Evolutionary conservation across 768 basidiomycete genomes (phyloP), one percentile per base, ranked within the genome.

Genomic region (Xerocomellus intermedius): DNA sequence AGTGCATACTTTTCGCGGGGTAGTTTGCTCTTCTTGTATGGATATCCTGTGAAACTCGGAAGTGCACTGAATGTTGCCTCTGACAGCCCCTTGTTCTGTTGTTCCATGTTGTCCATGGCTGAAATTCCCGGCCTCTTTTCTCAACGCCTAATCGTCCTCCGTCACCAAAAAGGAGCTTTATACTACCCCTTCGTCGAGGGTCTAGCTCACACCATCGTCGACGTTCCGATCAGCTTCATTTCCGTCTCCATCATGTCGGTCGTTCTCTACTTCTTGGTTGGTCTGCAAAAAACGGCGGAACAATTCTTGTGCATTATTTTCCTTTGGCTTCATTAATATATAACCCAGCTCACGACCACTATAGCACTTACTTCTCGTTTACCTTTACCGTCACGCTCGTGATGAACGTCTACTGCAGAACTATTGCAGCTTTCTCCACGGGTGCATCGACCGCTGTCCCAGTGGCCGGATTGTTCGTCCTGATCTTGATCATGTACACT

Each of bases 331-430:
- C 6, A 1, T 44, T 1, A 2, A 1, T 4, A 24, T 8, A 7
- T 50, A 54, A 62, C 28, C 69, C 72, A 69, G 65, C 73, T 79
- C 42, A 69, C 77, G 1, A 66, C 64, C 12, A 59, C 74, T 74
- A 65, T 19, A 86, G 86, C 69, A 80, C 77, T 6, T 84, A 77
- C 65, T 76, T 80, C 65, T 67, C 89, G 30, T 77, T 83, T 60
- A 54, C 80, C 7, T 75, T 82, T 50, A 68, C 74, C 4, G 76
- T 83, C 61, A 78, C 83, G 22, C 48, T 89, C 32, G 74, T 82
- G 8, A 87, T 92, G 83, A 87, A 85, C 64, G 79, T 81, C 0
- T 91, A 83, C 77, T 94, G 90, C 79, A 78, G 91, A 38, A 74
- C 74, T 0, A 61, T 87, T 28, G 83, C 85, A 1, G 82, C 86